Conservation (phyloP, 1,284 basidiomycete species). For the Ustilago trichophora region DNA sequence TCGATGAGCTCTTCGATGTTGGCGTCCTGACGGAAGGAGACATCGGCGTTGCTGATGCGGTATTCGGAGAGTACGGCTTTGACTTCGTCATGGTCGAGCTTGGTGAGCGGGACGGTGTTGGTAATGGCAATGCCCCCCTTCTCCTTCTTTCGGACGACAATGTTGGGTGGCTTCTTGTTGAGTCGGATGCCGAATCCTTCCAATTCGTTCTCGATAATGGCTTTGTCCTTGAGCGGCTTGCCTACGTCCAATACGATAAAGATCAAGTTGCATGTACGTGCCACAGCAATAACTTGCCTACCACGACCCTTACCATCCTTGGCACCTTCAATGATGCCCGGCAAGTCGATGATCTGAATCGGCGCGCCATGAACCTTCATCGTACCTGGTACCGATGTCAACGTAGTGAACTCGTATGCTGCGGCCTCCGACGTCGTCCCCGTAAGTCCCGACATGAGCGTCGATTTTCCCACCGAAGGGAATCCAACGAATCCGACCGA, state of each 20-base stretch:
- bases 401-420: constrained; percentile 90
- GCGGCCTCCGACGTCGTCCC: constrained; percentile 98
- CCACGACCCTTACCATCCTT: constrained; percentile 98
- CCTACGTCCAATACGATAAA: constrained; percentile 98
- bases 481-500: constrained; percentile 77
- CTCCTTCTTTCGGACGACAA: constrained; percentile 84
- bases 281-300: constrained; percentile 92
- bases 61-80: constrained; percentile 96
- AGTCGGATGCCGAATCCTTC: constrained; percentile 97
- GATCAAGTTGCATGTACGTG: constrained; percentile 96
- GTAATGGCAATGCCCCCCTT: constrained; percentile 76
- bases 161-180: constrained; percentile 92
- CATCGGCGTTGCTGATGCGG: constrained; percentile 84
- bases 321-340: constrained; percentile 98
- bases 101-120: constrained; percentile 83
- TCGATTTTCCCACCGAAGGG: constrained; percentile 76
- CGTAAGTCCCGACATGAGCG: constrained; percentile 92
- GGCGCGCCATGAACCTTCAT: constrained; percentile 88
- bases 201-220: constrained; percentile 86
- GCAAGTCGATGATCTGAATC: constrained; percentile 75
- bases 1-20: constrained; percentile 96
- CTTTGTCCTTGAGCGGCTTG: constrained; percentile 93
- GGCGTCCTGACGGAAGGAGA: constrained; percentile 90
- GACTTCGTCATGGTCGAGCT: constrained; percentile 94
- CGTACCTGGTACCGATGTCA: constrained; percentile 87